These are phyloP conservation scores for Epichloe glyceriae DNA, from an alignment of 2,329 filamentous ascomycete genomes.

Conservation along the genomic window DNA sequence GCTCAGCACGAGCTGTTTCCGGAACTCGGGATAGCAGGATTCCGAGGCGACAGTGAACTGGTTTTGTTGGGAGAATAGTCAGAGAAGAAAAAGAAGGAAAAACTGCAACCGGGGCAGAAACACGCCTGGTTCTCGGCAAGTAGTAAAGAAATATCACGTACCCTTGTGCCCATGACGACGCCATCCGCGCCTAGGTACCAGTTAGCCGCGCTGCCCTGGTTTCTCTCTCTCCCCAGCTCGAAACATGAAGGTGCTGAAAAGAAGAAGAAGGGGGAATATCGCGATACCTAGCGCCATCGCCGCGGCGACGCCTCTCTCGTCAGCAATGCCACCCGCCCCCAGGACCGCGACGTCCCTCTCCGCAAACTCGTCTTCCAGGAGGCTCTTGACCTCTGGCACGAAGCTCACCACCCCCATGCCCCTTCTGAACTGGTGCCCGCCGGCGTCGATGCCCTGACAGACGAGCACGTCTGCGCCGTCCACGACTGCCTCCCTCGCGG, in stretches of 20 bases:
- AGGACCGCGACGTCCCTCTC: slow-evolving; percentile 28
- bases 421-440: slow-evolving; percentile 45
- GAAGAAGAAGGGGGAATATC: no score
- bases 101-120: not conserved
- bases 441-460: slow-evolving; percentile 50
- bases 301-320: slow-evolving; percentile 42
- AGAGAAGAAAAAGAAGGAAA: not conserved
- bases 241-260: no score
- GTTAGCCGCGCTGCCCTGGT: not conserved
- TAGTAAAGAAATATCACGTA: slow-evolving; percentile 9
- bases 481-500: slow-evolving; percentile 35
- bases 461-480: slow-evolving; percentile 45
- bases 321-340: slow-evolving; percentile 47
- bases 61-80: not conserved
- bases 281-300: slow-evolving; percentile 39
- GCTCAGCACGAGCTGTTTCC: slow-evolving; percentile 27
- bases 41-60: slow-evolving; percentile 33
- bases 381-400: slow-evolving; percentile 42
- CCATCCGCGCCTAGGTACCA: slow-evolving; percentile 24
- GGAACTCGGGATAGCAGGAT: slow-evolving; percentile 26
- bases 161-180: slow-evolving; percentile 30
- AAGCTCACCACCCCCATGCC: slow-evolving; percentile 42
- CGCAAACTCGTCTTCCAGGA: slow-evolving; percentile 26
- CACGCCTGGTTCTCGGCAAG: not conserved
- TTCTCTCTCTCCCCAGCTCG: no score